Percentiles rank a stretch among this genome's conserved stretches.
Evolutionary conservation across 768 basidiomycete genomes (phyloP).

Genomic region (Rhodotorula diobovata): DNA sequence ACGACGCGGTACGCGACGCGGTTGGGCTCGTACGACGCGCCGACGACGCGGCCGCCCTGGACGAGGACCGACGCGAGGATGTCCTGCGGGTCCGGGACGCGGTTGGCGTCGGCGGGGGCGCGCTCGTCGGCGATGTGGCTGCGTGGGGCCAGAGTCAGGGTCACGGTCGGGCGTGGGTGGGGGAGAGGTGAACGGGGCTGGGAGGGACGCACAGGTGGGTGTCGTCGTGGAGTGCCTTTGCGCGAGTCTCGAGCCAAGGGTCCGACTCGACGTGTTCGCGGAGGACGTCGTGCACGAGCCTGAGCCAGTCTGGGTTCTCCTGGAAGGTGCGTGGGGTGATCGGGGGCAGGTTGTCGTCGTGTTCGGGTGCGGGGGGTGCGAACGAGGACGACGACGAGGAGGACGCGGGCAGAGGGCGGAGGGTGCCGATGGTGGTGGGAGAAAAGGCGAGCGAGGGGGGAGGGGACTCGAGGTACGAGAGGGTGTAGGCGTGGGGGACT

Average conservation of each 20-base stretch:
- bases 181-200: neutral
- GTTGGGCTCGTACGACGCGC: slow-evolving; percentile 17
- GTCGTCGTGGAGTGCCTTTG: slow-evolving; percentile 19
- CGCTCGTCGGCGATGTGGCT: slow-evolving; percentile 36
- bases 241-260: slow-evolving; percentile 17
- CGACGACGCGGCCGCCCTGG: slow-evolving; percentile 4
- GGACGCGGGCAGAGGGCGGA: slow-evolving; percentile 6
- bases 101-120: slow-evolving; percentile 31
- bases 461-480: slow-evolving; percentile 30
- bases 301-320: slow-evolving; percentile 23
- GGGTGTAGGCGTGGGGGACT: neutral
- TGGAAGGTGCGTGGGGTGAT: slow-evolving; percentile 29
- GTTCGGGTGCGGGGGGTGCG: neutral
- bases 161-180: neutral
- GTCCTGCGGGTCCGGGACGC: slow-evolving; percentile 31
- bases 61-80: slow-evolving; percentile 37
- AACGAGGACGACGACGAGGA: neutral
- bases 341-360: neutral
- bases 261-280: slow-evolving; percentile 1
- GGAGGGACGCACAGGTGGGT: slow-evolving; percentile 24
- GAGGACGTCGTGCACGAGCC: slow-evolving; percentile 33
- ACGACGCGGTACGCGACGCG: slow-evolving; percentile 30
- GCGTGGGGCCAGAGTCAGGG: neutral
- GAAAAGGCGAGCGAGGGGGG: slow-evolving; percentile 30
- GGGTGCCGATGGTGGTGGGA: slow-evolving; percentile 34